Percentiles rank a stretch among this genome's conserved stretches.
phyloP scores from a whole-genome alignment of 768 basidiomycete species.

The Podaxis carcinomalis region DNA sequence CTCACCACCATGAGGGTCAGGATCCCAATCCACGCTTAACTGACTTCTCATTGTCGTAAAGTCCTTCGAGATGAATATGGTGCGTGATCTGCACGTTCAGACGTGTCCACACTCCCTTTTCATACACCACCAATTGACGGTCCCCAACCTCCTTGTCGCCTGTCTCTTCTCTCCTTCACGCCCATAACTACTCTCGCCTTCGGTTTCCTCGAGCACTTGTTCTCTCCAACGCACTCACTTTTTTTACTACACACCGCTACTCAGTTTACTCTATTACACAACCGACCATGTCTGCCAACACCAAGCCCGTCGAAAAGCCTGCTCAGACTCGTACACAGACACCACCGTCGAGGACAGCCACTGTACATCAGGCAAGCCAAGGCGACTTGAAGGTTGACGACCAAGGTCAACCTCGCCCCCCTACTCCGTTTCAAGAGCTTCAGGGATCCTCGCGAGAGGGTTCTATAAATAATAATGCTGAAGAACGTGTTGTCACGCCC shows the following conservation, averaged over 20 bases:
- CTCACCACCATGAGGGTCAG: not conserved
- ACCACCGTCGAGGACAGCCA: not conserved
- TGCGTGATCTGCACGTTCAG: not conserved
- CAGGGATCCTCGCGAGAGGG: slow-evolving; percentile 1
- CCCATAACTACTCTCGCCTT: not conserved
- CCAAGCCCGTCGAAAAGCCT: not conserved
- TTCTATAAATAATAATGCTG: not conserved
- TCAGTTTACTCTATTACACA: not conserved
- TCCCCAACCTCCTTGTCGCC: not conserved
- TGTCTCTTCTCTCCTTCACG: not conserved
- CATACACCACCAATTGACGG: not conserved
- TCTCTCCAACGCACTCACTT: not conserved
- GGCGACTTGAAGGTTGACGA: not conserved
- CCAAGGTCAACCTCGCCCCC: not conserved
- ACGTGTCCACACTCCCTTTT: not conserved
- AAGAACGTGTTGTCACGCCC: not conserved
- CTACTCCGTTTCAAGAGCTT: not conserved
- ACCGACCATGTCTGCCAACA: not conserved
- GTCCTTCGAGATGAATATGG: not conserved
- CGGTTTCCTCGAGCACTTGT: not conserved
- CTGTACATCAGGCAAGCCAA: not conserved
- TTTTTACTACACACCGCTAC: not conserved
- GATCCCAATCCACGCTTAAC: not conserved
- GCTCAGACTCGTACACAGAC: not conserved
- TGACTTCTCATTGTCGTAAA: not conserved